Conservation (phyloP, 495 filamentous ascomycete genomes). For the Umbilicaria muhlenbergii region DNA sequence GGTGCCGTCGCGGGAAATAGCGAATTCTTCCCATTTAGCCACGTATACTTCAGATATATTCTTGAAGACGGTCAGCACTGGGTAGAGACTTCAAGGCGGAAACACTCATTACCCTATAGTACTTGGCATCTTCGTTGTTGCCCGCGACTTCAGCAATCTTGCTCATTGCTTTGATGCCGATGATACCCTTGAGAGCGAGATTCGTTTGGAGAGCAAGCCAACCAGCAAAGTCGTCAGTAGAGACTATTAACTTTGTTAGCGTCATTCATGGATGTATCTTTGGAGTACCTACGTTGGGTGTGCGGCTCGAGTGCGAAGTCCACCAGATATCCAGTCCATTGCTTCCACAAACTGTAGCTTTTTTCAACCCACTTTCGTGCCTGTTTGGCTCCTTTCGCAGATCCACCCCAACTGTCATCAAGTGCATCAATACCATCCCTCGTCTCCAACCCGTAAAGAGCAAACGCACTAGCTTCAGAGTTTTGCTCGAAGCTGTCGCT, state of each 20-base stretch:
- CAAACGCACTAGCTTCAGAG: conserved; percentile 20
- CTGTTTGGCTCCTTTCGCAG: conserved; percentile 26
- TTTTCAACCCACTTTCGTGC: conserved; percentile 42
- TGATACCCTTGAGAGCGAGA: conserved; percentile 80
- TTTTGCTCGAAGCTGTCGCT: conserved; percentile 9
- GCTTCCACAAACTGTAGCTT: conserved; percentile 72
- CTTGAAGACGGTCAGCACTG: conserved; percentile 10
- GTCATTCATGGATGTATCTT: background rate
- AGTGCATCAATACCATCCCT: conserved; percentile 29
- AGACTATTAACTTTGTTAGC: conserved; percentile 28
- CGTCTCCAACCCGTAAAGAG: conserved; percentile 25
- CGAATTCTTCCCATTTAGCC: conserved; percentile 67
- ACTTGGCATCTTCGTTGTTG: conserved; percentile 45
- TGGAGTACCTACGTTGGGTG: conserved; percentile 47
- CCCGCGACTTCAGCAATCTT: conserved; percentile 59
- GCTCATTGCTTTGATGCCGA: conserved; percentile 90
- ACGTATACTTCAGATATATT: conserved; percentile 65
- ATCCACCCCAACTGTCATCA: conserved; percentile 38
- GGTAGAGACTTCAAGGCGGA: background rate
- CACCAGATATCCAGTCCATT: conserved; percentile 86
- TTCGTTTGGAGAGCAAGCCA: conserved; percentile 90
- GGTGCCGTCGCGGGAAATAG: conserved; percentile 62
- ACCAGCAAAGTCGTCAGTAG: conserved; percentile 91
- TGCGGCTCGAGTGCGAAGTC: conserved; percentile 73
- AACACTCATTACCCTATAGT: conserved; percentile 36